phyloP scores from a whole-genome alignment of 345 rosid species.

The Citrus trifoliata region DNA sequence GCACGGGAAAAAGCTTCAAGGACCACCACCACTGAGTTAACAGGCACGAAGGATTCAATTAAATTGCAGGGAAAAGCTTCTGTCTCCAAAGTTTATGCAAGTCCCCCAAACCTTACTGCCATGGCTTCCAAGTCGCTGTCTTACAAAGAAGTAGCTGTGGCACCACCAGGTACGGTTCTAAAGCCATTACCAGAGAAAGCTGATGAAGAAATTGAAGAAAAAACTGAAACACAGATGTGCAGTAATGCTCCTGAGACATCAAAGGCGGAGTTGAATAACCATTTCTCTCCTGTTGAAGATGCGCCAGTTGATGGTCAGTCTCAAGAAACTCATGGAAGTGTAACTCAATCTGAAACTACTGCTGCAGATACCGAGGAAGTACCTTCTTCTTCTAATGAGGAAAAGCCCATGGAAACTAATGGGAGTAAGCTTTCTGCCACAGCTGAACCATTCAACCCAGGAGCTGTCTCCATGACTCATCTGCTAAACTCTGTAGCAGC shows the following conservation, averaged over 20 bases:
- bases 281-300: not conserved
- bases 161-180: constrained; percentile 61
- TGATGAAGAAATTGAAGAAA: constrained; percentile 30
- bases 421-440: constrained; percentile 71
- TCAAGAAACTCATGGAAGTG: no score
- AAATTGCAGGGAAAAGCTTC: constrained; percentile 26
- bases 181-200: constrained; percentile 41
- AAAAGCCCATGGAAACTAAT: constrained; percentile 36
- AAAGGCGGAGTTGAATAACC: constrained; percentile 24
- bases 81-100: constrained; percentile 29
- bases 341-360: no score
- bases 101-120: constrained; percentile 33
- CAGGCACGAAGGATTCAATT: constrained; percentile 21
- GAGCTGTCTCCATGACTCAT: constrained; percentile 24
- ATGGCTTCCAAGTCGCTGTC: constrained; percentile 57
- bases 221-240: constrained; percentile 33
- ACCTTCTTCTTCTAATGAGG: constrained; percentile 21
- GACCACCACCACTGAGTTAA: constrained; percentile 19
- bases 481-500: constrained; percentile 28
- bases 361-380: not conserved
- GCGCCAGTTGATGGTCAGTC: no score
- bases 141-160: constrained; percentile 65
- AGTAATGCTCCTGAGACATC: constrained; percentile 18
- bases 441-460: constrained; percentile 64
- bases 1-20: constrained; percentile 24